Conservation (phyloP, 768 basidiomycete genomes). For the Heimioporus sp. region DNA sequence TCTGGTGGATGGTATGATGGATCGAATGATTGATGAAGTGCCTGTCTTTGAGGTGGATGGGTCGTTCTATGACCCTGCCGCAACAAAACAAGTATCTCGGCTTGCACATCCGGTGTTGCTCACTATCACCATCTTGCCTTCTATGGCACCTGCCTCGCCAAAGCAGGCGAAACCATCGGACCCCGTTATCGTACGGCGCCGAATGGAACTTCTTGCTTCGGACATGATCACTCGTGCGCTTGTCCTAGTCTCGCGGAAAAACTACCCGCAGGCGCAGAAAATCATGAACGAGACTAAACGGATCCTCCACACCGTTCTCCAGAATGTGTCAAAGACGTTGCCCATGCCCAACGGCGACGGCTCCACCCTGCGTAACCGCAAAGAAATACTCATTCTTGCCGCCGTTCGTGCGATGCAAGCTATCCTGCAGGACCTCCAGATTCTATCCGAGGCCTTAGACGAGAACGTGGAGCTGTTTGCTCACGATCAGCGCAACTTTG, state of each 20-base stretch:
- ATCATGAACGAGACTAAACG: slow-evolving; percentile 89
- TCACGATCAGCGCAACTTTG: slow-evolving; percentile 91
- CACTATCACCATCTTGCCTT: slow-evolving; percentile 85
- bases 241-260: slow-evolving; percentile 88
- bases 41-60: slow-evolving; percentile 96
- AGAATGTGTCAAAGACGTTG: slow-evolving; percentile 75
- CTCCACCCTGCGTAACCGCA: slow-evolving; percentile 62
- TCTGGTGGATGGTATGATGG: slow-evolving; percentile 91
- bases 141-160: slow-evolving; percentile 31
- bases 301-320: slow-evolving; percentile 88
- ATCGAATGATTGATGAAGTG: slow-evolving; percentile 95
- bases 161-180: slow-evolving; percentile 55
- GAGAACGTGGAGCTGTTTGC: slow-evolving; percentile 92
- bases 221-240: slow-evolving; percentile 97
- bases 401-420: slow-evolving; percentile 82
- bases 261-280: slow-evolving; percentile 86
- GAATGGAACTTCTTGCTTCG: slow-evolving; percentile 95
- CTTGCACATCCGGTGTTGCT: slow-evolving; percentile 93
- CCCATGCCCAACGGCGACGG: slow-evolving; percentile 51
- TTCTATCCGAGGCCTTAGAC: slow-evolving; percentile 82
- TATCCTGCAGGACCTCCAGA: slow-evolving; percentile 84
- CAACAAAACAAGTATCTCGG: slow-evolving; percentile 78
- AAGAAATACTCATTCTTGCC: slow-evolving; percentile 69
- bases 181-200: slow-evolving; percentile 84
- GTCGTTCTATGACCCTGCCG: slow-evolving; percentile 89